Percentiles rank a stretch among this genome's conserved stretches.
These are phyloP conservation scores for Leccinum solheimii DNA, from an alignment of 1,284 basidiomycete genomes.

Conservation along the genomic window DNA sequence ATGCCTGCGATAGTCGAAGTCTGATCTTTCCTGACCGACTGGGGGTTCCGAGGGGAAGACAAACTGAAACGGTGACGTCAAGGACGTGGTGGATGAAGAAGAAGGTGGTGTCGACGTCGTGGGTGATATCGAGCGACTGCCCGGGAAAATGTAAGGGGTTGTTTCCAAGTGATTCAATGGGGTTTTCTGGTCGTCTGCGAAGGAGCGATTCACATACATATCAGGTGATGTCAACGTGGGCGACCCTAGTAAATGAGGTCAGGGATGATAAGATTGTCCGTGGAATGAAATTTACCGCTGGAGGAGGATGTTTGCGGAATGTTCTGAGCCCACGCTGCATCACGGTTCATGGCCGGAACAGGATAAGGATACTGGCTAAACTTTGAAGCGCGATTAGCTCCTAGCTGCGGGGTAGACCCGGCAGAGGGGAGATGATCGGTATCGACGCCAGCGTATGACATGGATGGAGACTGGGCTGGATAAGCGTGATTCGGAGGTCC, in stretches of 20 bases:
- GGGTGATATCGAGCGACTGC: constrained; percentile 72
- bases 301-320: constrained; percentile 47
- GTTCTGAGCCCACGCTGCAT: constrained; percentile 50
- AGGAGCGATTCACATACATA: constrained; percentile 55
- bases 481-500: constrained; percentile 42
- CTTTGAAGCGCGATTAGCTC: constrained; percentile 46
- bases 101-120: constrained; percentile 65
- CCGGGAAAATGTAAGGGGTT: constrained; percentile 63
- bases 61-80: constrained; percentile 67
- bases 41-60: constrained; percentile 54
- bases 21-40: constrained; percentile 54
- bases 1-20: constrained; percentile 65
- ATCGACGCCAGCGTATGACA: constrained; percentile 45
- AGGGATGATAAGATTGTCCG: constrained; percentile 46
- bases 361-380: constrained; percentile 58
- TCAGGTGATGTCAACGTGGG: constrained; percentile 60
- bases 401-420: constrained; percentile 38
- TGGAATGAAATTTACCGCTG: constrained; percentile 44
- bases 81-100: constrained; percentile 60
- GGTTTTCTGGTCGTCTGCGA: constrained; percentile 63
- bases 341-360: constrained; percentile 50
- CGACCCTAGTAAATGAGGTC: constrained; percentile 59
- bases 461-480: constrained; percentile 47
- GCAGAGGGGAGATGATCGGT: constrained; percentile 42
- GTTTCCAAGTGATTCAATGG: constrained; percentile 54